Evolutionary conservation across 805 yeast genomes (phyloP).

Genomic region (Vanderwaltozyma yarrowii): DNA sequence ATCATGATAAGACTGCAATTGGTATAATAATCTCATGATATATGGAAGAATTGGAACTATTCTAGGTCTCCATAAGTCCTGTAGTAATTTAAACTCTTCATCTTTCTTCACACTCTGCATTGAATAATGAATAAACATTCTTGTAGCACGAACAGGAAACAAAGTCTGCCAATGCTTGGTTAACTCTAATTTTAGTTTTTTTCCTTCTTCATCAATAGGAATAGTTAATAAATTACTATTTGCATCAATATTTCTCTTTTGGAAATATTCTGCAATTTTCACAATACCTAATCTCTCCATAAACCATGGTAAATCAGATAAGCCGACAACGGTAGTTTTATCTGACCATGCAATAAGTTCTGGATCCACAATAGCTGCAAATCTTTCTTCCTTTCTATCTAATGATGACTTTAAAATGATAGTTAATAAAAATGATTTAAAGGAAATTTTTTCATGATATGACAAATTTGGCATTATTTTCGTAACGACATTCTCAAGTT

Average conservation of each 20-base stretch:
- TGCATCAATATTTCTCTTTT: constrained; percentile 69
- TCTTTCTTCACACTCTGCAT: constrained; percentile 82
- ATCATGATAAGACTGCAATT: constrained; percentile 89
- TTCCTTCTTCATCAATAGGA: constrained; percentile 85
- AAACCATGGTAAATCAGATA: constrained; percentile 89
- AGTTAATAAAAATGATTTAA: constrained; percentile 82
- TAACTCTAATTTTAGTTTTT: constrained; percentile 59
- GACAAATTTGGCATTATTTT: constrained; percentile 64
- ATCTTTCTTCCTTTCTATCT: constrained; percentile 63
- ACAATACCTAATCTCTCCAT: constrained; percentile 97
- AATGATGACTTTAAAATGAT: constrained; percentile 81
- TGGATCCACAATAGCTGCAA: constrained; percentile 84
- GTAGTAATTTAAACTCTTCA: constrained; percentile 54
- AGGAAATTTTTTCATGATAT: constrained; percentile 88
- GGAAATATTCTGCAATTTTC: constrained; percentile 83
- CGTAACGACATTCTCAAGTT: constrained; percentile 72
- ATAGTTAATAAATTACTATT: constrained; percentile 65
- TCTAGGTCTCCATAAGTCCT: constrained; percentile 85
- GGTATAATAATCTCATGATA: constrained; percentile 74
- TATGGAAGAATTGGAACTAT: constrained; percentile 87
- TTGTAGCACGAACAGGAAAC: constrained; percentile 91
- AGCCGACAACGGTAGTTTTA: constrained; percentile 80
- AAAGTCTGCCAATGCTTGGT: constrained; percentile 89
- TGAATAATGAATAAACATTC: constrained; percentile 90
- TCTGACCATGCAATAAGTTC: constrained; percentile 90